Conservation (phyloP, 768 basidiomycete species). For the Boletus barrowsii region DNA sequence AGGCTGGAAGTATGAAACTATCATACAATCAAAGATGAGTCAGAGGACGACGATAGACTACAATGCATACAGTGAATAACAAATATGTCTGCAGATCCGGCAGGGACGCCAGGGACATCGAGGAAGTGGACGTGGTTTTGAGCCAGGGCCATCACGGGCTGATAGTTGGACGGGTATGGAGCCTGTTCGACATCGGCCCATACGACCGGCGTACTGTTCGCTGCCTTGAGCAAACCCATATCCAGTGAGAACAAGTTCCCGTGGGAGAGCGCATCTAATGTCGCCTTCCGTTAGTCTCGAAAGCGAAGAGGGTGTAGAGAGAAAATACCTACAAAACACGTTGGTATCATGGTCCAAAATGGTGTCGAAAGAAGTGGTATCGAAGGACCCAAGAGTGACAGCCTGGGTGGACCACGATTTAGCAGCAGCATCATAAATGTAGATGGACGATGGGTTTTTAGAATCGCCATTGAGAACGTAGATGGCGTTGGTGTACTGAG, state of each 20-base stretch:
- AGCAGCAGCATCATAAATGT: conserved; percentile 75
- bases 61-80: conserved; percentile 79
- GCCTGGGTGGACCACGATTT: conserved; percentile 79
- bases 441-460: conserved; percentile 62
- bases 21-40: background rate
- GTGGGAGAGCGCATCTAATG: conserved; percentile 64
- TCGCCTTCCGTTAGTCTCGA: conserved; percentile 6
- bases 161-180: conserved; percentile 56
- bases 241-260: conserved; percentile 67
- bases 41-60: background rate
- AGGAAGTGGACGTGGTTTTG: conserved; percentile 88
- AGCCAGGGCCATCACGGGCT: conserved; percentile 76
- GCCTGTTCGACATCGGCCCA: conserved; percentile 65
- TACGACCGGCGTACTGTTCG: conserved; percentile 51
- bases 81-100: conserved; percentile 74
- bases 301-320: background rate
- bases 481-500: conserved; percentile 78
- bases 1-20: conserved; percentile 81
- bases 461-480: conserved; percentile 81
- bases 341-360: conserved; percentile 96
- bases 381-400: conserved; percentile 51
- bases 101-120: conserved; percentile 60
- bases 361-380: conserved; percentile 60
- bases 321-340: conserved; percentile 58
- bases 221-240: conserved; percentile 61